Percentiles rank a stretch among this genome's conserved stretches.
Conservation (phyloP, 2,329 filamentous ascomycete genomes). For the Calcarisporium arbuscula region DNA sequence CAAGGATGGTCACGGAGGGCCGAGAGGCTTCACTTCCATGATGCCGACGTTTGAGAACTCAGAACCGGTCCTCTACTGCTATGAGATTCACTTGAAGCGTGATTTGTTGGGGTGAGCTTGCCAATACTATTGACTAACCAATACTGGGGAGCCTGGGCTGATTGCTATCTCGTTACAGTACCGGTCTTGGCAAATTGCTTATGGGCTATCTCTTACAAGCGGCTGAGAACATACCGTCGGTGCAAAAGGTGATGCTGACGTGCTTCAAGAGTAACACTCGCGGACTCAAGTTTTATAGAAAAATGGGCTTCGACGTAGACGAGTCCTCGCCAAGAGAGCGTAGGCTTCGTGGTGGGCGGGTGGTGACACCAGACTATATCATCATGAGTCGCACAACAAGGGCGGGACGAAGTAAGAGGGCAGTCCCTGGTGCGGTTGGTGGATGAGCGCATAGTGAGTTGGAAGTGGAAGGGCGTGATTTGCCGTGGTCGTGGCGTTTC, state of each 20-base stretch:
- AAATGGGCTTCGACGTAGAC: constrained; percentile 51
- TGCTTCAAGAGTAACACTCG: constrained; percentile 58
- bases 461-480: too few relatives aligned
- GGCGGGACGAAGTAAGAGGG: too few relatives aligned
- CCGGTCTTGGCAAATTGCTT: constrained; percentile 55
- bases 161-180: constrained; percentile 29
- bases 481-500: too few relatives aligned
- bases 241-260: constrained; percentile 67
- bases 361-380: constrained; percentile 50
- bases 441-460: background rate
- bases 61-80: constrained; percentile 66
- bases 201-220: constrained; percentile 50
- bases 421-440: background rate
- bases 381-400: constrained; percentile 48
- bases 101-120: constrained; percentile 45
- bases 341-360: constrained; percentile 47
- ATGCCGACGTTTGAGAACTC: constrained; percentile 66
- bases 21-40: constrained; percentile 57
- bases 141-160: background rate
- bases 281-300: constrained; percentile 55
- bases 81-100: constrained; percentile 65
- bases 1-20: constrained; percentile 21
- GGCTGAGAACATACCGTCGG: constrained; percentile 45
- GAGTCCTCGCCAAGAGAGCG: constrained; percentile 47
- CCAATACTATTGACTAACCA: background rate